Percentiles rank a stretch among this genome's conserved stretches.
phyloP scores from a whole-genome alignment of 306 rosid genomes.

The Datisca glomerata region DNA sequence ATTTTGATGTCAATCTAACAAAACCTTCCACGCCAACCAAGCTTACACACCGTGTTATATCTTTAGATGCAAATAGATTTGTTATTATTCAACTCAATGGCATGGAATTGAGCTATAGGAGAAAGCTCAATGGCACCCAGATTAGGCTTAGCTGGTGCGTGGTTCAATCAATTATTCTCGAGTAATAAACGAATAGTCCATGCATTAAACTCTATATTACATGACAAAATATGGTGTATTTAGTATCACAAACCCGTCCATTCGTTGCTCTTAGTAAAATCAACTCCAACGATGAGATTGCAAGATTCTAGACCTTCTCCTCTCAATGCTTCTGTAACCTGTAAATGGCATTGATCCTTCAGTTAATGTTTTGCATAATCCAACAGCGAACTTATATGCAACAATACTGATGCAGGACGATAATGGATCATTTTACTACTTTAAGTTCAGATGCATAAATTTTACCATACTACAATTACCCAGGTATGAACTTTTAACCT shows the following conservation, averaged over 20 bases:
- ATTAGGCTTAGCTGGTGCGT: not conserved
- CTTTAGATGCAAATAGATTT: too few species aligned
- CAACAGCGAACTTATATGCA: not conserved
- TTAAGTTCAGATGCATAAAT: too few species aligned
- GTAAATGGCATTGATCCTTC: slow-evolving; percentile 5
- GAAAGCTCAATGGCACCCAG: not conserved
- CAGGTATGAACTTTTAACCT: not conserved
- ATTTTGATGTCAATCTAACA: too few species aligned
- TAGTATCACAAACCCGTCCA: slow-evolving; percentile 60
- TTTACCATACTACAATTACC: too few species aligned
- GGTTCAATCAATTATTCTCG: not conserved
- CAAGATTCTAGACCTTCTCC: slow-evolving; percentile 82
- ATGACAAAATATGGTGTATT: not conserved
- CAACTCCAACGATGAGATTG: slow-evolving; percentile 82
- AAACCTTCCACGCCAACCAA: too few species aligned
- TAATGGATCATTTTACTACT: too few species aligned
- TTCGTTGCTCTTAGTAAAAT: slow-evolving; percentile 92
- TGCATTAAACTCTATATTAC: not conserved
- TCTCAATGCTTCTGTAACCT: slow-evolving; percentile 64
- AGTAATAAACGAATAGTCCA: not conserved
- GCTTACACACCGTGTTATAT: too few species aligned
- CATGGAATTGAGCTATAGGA: not conserved
- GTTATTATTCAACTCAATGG: too few species aligned
- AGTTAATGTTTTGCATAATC: not conserved
- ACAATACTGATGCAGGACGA: too few species aligned